These are phyloP conservation scores for Zarea fungicola DNA, from an alignment of 2,329 filamentous ascomycete species.

Conservation along the genomic window DNA sequence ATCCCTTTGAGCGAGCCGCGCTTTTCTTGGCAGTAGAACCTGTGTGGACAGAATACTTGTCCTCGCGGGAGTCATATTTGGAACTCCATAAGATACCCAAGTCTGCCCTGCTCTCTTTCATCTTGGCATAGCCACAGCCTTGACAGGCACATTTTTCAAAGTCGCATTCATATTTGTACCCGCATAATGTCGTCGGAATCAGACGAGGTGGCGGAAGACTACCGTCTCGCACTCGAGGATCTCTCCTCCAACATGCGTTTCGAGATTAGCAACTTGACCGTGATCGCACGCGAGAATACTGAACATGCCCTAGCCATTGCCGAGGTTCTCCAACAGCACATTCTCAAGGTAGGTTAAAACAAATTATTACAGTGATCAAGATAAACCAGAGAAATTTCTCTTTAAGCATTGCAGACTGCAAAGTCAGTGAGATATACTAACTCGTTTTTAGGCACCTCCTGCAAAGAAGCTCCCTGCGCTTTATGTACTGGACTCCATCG, in stretches of 20 bases:
- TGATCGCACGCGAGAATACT: constrained; percentile 96
- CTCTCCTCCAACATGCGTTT: constrained; percentile 85
- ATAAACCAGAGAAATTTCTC: neutral
- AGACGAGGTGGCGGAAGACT: constrained; percentile 91
- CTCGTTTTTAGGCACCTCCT: constrained; percentile 64
- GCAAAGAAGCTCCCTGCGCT: constrained; percentile 90
- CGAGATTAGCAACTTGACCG: constrained; percentile 94
- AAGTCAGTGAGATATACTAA: constrained; percentile 30
- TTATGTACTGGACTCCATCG: constrained; percentile 95
- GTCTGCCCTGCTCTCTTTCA: neutral
- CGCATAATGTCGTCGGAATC: constrained; percentile 48
- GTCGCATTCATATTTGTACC: neutral
- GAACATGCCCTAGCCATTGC: constrained; percentile 93
- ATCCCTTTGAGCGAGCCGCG: neutral
- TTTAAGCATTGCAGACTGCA: constrained; percentile 1
- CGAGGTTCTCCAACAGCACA: constrained; percentile 84
- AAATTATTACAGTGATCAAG: neutral
- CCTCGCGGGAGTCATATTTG: neutral
- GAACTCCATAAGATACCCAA: neutral
- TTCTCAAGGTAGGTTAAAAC: constrained; percentile 76
- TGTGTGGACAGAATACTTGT: too few relatives aligned
- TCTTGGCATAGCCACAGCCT: neutral
- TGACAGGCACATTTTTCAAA: neutral
- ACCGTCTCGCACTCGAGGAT: constrained; percentile 87
- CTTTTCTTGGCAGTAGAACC: constrained; percentile 1